A percentile compares a stretch with the other conserved stretches of the same genome.
Evolutionary conservation across 208 protist species (phyloP).

Genomic region (Porcisia deanei): DNA sequence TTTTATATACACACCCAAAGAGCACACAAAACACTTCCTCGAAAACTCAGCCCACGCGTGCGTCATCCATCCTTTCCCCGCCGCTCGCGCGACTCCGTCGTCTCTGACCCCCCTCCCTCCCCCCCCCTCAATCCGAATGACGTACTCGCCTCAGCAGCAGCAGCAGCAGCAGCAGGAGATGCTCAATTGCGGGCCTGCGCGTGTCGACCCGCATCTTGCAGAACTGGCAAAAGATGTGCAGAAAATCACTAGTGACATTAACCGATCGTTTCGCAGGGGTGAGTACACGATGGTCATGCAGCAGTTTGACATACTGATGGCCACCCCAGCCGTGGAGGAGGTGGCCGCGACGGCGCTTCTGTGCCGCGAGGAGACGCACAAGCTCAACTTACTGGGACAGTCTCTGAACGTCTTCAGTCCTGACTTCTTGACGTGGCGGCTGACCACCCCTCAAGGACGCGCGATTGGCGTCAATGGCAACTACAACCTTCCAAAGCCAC

Average conservation of each 20-base stretch:
- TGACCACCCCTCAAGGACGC: slow-evolving; percentile 29
- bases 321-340: slow-evolving; percentile 36
- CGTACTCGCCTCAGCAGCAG: neutral
- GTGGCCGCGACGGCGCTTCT: slow-evolving; percentile 29
- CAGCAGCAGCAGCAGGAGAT: neutral
- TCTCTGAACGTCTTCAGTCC: slow-evolving; percentile 44
- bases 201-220: neutral
- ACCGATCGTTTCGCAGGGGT: slow-evolving; percentile 41
- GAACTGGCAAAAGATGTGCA: slow-evolving; percentile 18
- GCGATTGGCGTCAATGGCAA: slow-evolving; percentile 28
- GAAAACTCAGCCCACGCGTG: neutral
- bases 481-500: slow-evolving; percentile 23
- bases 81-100: neutral
- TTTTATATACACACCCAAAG: neutral
- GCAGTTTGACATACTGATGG: slow-evolving; percentile 74
- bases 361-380: slow-evolving; percentile 34
- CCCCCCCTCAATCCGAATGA: neutral
- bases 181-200: neutral
- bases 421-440: slow-evolving; percentile 36
- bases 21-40: neutral
- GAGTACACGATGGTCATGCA: slow-evolving; percentile 69
- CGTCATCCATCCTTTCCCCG: neutral
- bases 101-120: neutral
- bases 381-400: slow-evolving; percentile 30
- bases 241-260: slow-evolving; percentile 23